phyloP scores from a whole-genome alignment of 225 moss, liverwort and hornwort genomes.

The Ulota crispa region DNA sequence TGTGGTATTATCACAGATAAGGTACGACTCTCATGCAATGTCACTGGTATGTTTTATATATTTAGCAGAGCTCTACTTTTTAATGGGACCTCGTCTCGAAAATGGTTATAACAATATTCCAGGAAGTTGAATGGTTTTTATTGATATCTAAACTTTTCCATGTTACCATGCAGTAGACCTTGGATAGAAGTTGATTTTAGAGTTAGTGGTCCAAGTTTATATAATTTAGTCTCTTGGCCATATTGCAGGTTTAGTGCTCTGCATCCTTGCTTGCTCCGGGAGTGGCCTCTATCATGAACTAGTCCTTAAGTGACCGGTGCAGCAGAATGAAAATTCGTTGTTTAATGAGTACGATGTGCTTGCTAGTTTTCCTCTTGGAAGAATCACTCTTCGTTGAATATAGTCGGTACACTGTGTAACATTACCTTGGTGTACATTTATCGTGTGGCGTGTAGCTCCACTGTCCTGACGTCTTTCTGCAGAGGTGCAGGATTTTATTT shows the following conservation, averaged over 20 bases:
- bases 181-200: background rate
- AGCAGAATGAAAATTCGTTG: background rate
- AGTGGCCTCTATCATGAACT: background rate
- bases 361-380: background rate
- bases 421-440: background rate
- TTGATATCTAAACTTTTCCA: background rate
- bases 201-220: background rate
- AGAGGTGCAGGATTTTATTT: background rate
- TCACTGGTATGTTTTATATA: constrained; percentile 2
- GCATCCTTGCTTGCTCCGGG: constrained; percentile 3
- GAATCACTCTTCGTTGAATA: background rate
- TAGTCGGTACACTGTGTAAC: background rate
- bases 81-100: background rate
- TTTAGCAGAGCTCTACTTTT: background rate
- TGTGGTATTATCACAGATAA: constrained; percentile 99
- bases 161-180: background rate
- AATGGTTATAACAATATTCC: background rate
- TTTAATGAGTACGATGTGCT: background rate
- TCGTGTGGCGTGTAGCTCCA: background rate
- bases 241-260: constrained; percentile 7
- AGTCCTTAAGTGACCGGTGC: background rate
- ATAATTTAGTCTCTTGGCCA: background rate
- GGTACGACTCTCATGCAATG: constrained; percentile 39
- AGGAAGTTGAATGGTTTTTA: background rate
- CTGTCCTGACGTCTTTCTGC: background rate